Evolutionary conservation across 768 basidiomycete genomes (phyloP).

Genomic region (Leccinum rimulosum): DNA sequence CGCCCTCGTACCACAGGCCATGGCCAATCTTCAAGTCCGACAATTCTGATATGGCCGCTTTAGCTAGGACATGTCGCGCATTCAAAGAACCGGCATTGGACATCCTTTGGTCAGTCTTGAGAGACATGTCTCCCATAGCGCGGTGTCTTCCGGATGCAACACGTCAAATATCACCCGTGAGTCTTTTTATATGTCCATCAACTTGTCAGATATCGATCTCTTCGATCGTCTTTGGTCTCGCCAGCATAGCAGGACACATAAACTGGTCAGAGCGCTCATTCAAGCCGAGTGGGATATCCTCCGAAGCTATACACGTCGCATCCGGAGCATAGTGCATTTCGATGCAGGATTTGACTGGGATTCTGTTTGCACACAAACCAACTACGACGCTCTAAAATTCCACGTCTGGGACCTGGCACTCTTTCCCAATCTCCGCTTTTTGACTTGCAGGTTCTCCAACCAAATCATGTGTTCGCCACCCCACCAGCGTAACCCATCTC

Average conservation of each 20-base stretch:
- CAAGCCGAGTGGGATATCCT: not conserved
- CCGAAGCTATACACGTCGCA: not conserved
- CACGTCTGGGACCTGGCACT: not conserved
- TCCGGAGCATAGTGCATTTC: not conserved
- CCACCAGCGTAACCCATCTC: not conserved
- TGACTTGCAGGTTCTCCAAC: not conserved
- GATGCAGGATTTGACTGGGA: not conserved
- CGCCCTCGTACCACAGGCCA: not conserved
- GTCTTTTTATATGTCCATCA: not conserved
- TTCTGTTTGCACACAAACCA: not conserved
- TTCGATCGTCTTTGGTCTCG: not conserved
- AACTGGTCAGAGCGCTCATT: not conserved
- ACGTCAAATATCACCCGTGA: not conserved
- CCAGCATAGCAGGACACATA: not conserved
- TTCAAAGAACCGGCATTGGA: not conserved
- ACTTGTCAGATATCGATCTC: not conserved
- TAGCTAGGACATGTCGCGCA: not conserved
- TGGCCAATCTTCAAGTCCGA: not conserved
- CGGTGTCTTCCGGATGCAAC: not conserved
- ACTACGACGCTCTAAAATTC: not conserved
- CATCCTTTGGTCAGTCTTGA: not conserved
- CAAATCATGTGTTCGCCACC: not conserved
- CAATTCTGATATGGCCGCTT: not conserved
- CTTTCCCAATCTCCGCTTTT: not conserved
- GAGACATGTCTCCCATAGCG: not conserved